Base-by-base conservation (phyloP, 2,329 filamentous ascomycete species). In the Cordyceps pruinosa region DNA sequence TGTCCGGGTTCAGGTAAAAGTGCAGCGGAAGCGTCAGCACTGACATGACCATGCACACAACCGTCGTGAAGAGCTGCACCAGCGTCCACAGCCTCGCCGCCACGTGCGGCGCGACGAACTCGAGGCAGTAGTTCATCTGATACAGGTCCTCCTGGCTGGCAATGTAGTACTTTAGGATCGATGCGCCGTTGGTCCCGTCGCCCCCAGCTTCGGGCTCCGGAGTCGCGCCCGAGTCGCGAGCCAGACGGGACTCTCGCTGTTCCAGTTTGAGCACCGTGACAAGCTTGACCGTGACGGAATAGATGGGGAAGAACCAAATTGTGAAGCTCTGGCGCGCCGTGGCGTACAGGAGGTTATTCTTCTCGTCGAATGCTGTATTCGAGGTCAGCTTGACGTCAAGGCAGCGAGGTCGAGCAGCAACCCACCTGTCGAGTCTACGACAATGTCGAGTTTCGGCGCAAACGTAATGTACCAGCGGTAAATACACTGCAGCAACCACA, bases 381-480 rank as follows among this genome's bases (percentile, higher is more conserved):
- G 5, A 15, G 25, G 10, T 46, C 23, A 55, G 41, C 17, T 28
- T 6, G 21, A 13, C 17, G 2, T 8, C 8, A 28, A 8, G 6
- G 13, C 26, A 13, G 17, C 17, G 26, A 50, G 23, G 48, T 3
- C 15, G n/a, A n/a, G n/a, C 23, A 9, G 35, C 15, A 21, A 66
- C 71, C 42, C 67, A 82, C 80, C 75, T 44, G 72, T 70, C 4
- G 78, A 81, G 61, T 90, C 81, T 19, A 96, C 76, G 1, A 79
- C 73, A 13, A 93, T 72, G 44, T 85, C 78, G 62, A 94, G 88
- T 19, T 77, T 75, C 0, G 91, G 91, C 60, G 85, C 90, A 67
- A 96, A 76, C 61, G 93, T 87, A 66, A 90, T 89, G 72, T 95
- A 93, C 88, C 88, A 92, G 41, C 84, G 82, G 66, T 90, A 95